A percentile compares a stretch with the other conserved stretches of the same genome.
These are phyloP conservation scores for Pythium periplocum DNA, from an alignment of 352 stramenopile genomes.

Conservation along the genomic window DNA sequence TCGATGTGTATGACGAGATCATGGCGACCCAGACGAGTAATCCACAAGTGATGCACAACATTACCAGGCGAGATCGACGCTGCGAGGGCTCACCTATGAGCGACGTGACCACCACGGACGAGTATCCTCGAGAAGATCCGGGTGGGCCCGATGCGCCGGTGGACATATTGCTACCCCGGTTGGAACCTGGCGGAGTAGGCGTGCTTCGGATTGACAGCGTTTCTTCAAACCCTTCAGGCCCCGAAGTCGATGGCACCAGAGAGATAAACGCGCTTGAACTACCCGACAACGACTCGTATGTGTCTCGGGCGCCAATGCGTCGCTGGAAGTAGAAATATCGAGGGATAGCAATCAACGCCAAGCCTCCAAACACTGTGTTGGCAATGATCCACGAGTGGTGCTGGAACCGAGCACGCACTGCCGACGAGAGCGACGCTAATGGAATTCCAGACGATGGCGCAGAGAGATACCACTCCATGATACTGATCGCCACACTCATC, in stretches of 20 bases:
- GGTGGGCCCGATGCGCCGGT: too few relatives aligned
- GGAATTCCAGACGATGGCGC: slow-evolving; percentile 32
- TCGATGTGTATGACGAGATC: slow-evolving; percentile 60
- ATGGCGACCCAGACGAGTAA: slow-evolving; percentile 61
- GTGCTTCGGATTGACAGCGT: not conserved
- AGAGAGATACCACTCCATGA: slow-evolving; percentile 69
- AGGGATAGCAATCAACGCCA: slow-evolving; percentile 56
- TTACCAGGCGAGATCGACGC: slow-evolving; percentile 25
- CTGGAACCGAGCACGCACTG: slow-evolving; percentile 13
- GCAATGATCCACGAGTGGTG: slow-evolving; percentile 64
- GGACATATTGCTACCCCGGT: too few relatives aligned
- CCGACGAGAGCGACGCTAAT: slow-evolving; percentile 4
- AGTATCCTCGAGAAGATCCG: not conserved
- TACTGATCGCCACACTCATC: slow-evolving; percentile 41
- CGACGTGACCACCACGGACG: slow-evolving; percentile 3
- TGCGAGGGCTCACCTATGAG: not conserved
- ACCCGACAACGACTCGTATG: slow-evolving; percentile 31
- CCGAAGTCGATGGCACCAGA: not conserved
- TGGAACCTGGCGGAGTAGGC: too few relatives aligned
- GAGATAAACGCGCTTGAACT: not conserved
- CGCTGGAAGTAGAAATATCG: slow-evolving; percentile 65
- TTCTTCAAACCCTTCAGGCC: not conserved
- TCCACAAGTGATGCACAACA: slow-evolving; percentile 34
- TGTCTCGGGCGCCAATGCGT: slow-evolving; percentile 32
- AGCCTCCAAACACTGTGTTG: slow-evolving; percentile 75